These are phyloP conservation scores for Globisporangium nunn DNA, from an alignment of 352 stramenopile species.

Conservation along the genomic window DNA sequence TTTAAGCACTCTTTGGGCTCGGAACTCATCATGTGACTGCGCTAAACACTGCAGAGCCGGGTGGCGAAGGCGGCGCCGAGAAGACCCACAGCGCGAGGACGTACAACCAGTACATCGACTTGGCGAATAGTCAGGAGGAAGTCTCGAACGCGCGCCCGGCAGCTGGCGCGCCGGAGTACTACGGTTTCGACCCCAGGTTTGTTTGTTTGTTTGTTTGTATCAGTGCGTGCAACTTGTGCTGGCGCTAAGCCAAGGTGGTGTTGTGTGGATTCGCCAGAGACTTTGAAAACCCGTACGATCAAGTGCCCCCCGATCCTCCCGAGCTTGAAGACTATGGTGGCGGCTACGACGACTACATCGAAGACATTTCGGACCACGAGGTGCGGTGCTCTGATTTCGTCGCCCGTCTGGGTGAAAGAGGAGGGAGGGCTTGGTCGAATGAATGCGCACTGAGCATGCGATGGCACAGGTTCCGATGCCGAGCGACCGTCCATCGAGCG, in stretches of 20 bases:
- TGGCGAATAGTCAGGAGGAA: slow-evolving; percentile 23
- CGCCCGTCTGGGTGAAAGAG: too few relatives aligned
- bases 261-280: slow-evolving; percentile 13
- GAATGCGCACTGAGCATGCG: neutral
- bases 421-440: too few relatives aligned
- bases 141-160: neutral
- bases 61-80: neutral
- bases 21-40: neutral
- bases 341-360: slow-evolving; percentile 24
- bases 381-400: slow-evolving; percentile 12
- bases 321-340: slow-evolving; percentile 16
- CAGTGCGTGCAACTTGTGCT: neutral
- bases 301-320: slow-evolving; percentile 16
- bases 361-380: slow-evolving; percentile 71
- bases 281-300: slow-evolving; percentile 32
- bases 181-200: slow-evolving; percentile 13
- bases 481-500: slow-evolving; percentile 13
- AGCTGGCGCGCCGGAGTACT: slow-evolving; percentile 3
- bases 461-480: slow-evolving; percentile 5
- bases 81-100: too few relatives aligned
- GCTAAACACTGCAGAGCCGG: slow-evolving; percentile 1
- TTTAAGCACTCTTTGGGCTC: neutral
- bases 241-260: neutral
- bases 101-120: slow-evolving; percentile 31
- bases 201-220: neutral